Base-by-base conservation (phyloP, 495 filamentous ascomycete species). In the Tuber indicum region DNA sequence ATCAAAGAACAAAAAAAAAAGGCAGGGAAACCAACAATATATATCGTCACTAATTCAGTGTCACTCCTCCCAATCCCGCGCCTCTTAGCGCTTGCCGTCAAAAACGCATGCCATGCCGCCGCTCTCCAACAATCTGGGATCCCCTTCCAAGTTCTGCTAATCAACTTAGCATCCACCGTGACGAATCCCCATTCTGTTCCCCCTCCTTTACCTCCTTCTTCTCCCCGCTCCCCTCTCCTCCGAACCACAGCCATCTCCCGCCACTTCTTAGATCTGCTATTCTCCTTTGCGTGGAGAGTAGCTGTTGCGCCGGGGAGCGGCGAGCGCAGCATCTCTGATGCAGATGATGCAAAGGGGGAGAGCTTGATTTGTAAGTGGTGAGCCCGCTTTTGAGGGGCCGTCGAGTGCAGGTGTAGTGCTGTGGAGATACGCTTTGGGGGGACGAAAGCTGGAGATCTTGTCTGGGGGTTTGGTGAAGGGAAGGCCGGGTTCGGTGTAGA, bases 51-150 rank as follows among this genome's bases (percentile, higher is more conserved):
- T 26, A 99, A 88, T 69, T 93, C 87, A 44, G 91, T 89, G 72
- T 97, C 93, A 1, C 89, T 86, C 87, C 88, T 79, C 87, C 87
- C 74, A 72, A 83, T 82, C 3, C 85, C 86, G 75, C 88, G 87
- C 72, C 86, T 88, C 83, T 88, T 91, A n/a, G 94, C 93, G 82
- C 92, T 95, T 16, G 91, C 84, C n/a, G 90, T 88, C 9, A 99
- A 88, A 84, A 99, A 99, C 9, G 94, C 91, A 84, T 94, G 93
- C 96, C 96, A 99, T 17, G 96, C 96, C 8, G 93, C 92, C 43
- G 92, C 88, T 39, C 96, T 90, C 96, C 96, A 99, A 77, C 93
- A 90, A 85, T 99, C 96, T 3, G 96, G 96, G 76, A 99, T 97
- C 47, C 96, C 96, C 85, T 99, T 99, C 96, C 96, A 99, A 3